Evolutionary conservation across 257 asterid species (phyloP), one percentile per base, ranked within the genome.

Genomic region (Fraxinus excelsior): DNA sequence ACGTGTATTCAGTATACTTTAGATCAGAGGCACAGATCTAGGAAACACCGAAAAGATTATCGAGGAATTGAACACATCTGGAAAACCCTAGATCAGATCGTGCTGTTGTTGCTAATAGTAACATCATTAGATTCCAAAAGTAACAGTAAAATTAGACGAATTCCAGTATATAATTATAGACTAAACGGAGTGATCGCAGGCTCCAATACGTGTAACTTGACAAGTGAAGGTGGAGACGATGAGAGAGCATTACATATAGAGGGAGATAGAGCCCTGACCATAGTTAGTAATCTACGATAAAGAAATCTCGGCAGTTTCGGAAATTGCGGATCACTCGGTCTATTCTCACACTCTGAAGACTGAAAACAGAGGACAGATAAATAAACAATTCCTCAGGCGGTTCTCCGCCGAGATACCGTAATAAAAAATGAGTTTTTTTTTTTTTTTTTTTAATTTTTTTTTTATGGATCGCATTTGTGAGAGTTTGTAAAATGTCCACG

Each of bases 211-310:
- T 56, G 66, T n/a, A 19, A 56, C 66, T 56, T 21, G 28, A 56
- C 66, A 0, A 21, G 29, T 56, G 29, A 5, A 29, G 2, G 13
- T 21, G 3, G 58, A 10, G 76, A 12, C 64, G 3, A 70, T 0
- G 37, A 68, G 58, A 79, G 78, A 38, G 32, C 71, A 76, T 70
- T 64, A 72, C 66, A 65, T 75, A 74, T 71, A 77, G 76, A 68
- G 73, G 35, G 75, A 49, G 79, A 76, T 74, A 28, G 74, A 71
- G 62, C 32, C 1, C 71, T 75, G 7, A 86, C 90, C 90, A 86
- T 83, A 56, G 35, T 6, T 10, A 58, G 64, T 8, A 69, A 34
- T 67, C 29, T 34, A 66, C 14, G 76, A 18, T 67, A 70, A 72
- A 71, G 73, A 82, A 62, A 72, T 58, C 60, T 37, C 8, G 12